Conservation (phyloP, 2,329 filamentous ascomycete species). For the Ascochyta lentis region DNA sequence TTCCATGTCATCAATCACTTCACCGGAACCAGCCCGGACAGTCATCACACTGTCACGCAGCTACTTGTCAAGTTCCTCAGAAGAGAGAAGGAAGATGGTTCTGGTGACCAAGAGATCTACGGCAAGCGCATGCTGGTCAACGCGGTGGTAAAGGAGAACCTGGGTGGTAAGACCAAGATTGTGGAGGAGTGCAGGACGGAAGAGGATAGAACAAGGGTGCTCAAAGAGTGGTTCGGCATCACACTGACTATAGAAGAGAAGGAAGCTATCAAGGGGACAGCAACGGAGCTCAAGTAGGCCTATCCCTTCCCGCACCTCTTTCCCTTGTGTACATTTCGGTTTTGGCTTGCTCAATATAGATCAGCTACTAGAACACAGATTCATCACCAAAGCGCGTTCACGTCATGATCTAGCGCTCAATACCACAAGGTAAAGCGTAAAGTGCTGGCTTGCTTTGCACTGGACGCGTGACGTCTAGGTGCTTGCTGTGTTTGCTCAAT, state of each 20-base stretch:
- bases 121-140: slow-evolving; percentile 51
- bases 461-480: too few relatives aligned
- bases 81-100: slow-evolving; percentile 38
- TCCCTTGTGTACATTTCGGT: not conserved
- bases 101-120: slow-evolving; percentile 39
- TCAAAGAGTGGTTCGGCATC: slow-evolving; percentile 52
- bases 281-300: slow-evolving; percentile 28
- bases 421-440: too few relatives aligned
- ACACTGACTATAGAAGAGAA: slow-evolving; percentile 46
- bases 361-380: too few relatives aligned
- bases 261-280: slow-evolving; percentile 41
- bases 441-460: too few relatives aligned
- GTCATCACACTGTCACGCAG: slow-evolving; percentile 41
- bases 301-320: too few relatives aligned
- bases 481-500: too few relatives aligned
- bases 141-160: slow-evolving; percentile 53
- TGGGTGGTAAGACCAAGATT: slow-evolving; percentile 50
- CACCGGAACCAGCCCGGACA: slow-evolving; percentile 39
- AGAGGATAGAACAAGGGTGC: slow-evolving; percentile 46
- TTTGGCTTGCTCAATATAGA: not conserved
- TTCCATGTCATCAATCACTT: slow-evolving; percentile 52
- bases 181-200: slow-evolving; percentile 50
- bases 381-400: too few relatives aligned
- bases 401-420: too few relatives aligned
- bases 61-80: slow-evolving; percentile 51